Percentiles rank a stretch among this genome's conserved stretches.
Evolutionary conservation across 1,139 yeast species (phyloP).

Genomic region (Candida pseudoviswanathii): DNA sequence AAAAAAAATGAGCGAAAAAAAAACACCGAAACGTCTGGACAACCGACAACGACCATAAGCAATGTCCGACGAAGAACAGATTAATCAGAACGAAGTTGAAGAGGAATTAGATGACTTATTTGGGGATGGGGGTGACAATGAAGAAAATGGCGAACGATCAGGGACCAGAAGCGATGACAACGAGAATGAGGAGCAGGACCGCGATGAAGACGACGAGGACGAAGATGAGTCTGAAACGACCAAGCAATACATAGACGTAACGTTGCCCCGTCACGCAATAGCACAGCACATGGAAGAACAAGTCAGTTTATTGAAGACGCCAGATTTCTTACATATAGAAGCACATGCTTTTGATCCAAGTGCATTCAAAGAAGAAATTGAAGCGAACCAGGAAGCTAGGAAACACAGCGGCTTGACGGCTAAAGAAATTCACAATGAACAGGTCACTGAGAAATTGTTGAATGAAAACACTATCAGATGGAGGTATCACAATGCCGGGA

Average conservation of each 20-base stretch:
- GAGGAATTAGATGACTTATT: slow-evolving; percentile 48
- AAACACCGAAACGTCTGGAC: not conserved
- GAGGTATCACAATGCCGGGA: slow-evolving; percentile 77
- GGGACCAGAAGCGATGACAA: slow-evolving; percentile 35
- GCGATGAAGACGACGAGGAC: slow-evolving; percentile 13
- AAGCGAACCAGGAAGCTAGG: slow-evolving; percentile 50
- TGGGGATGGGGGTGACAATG: slow-evolving; percentile 34
- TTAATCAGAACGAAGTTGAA: slow-evolving; percentile 15
- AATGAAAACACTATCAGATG: slow-evolving; percentile 89
- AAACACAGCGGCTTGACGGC: slow-evolving; percentile 30
- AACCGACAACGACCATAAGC: slow-evolving; percentile 4
- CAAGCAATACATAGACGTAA: slow-evolving; percentile 57
- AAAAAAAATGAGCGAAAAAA: not conserved
- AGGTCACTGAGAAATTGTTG: slow-evolving; percentile 52
- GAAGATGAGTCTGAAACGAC: slow-evolving; percentile 29
- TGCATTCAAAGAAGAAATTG: slow-evolving; percentile 59
- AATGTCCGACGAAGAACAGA: slow-evolving; percentile 16
- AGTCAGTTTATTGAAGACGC: slow-evolving; percentile 66
- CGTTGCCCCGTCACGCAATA: slow-evolving; percentile 75
- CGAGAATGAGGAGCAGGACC: slow-evolving; percentile 27
- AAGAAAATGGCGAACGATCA: slow-evolving; percentile 15
- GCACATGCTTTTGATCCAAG: slow-evolving; percentile 86
- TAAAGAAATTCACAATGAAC: slow-evolving; percentile 43
- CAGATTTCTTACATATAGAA: slow-evolving; percentile 79
- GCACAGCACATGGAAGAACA: slow-evolving; percentile 44